Evolutionary conservation across 2,329 filamentous ascomycete genomes (phyloP), one percentile per base, ranked within the genome.

Genomic region (Hypomyces rosellus): DNA sequence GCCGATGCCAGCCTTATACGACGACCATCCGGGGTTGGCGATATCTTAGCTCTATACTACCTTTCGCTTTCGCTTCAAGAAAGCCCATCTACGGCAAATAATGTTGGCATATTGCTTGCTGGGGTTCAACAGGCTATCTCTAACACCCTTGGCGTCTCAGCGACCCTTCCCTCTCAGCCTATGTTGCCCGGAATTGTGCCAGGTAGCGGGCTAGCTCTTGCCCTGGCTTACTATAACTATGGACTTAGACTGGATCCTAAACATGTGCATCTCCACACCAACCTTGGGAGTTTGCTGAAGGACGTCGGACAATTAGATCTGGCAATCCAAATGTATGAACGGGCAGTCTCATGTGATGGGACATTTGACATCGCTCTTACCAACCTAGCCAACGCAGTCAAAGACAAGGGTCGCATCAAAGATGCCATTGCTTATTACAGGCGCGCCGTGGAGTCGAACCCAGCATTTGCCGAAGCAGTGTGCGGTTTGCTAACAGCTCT

Each of bases 71-170:
- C 93, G 0, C 76, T 99, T 2, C 93, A 96, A 56, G 91, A 93
- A 44, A 97, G 93, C 61, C 93, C 93, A 2, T 99, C 93, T 0
- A 99, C 93, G 0, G 93, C 93, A 1, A 99, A 99, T 65, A 99
- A 99, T 65, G 91, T 99, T 12, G 93, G 93, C 3, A 99, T 99
- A 49, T 76, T 99, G 25, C 81, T 99, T n/a, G 93, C 93, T 5
- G 89, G 93, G 50, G 88, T 97, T 16, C 93, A 96, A 63, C 90
- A 95, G 51, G 52, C 64, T 8, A 57, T 59, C 22, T 63, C 74
- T 13, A 43, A 36, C 16, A 73, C 71, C 12, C 33, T 53, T 11
- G 51, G 52, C 13, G 48, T 41, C 25, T 34, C 52, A 33, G 49
- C 45, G n/a, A 43, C 48, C 12, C 55, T 54, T 25, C 40, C 51